Evolutionary conservation across 2,329 filamentous ascomycete species (phyloP).

Genomic region (Monilinia laxa): DNA sequence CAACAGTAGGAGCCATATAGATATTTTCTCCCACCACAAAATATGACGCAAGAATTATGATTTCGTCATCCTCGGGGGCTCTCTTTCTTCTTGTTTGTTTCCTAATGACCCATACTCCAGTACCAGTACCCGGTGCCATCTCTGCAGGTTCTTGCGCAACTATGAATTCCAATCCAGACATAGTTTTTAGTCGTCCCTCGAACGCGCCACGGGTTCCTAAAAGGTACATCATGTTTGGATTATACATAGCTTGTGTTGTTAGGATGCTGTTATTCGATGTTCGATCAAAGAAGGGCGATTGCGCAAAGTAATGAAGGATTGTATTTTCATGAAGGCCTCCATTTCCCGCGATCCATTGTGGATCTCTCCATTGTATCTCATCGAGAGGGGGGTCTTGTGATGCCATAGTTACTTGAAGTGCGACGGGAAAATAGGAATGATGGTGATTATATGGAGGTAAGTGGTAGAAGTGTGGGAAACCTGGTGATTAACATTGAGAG

Average conservation of each 20-base stretch:
- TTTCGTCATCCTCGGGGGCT: slow-evolving; percentile 58
- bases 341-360: slow-evolving; percentile 49
- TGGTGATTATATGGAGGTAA: neutral
- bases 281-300: slow-evolving; percentile 66
- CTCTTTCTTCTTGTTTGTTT: slow-evolving; percentile 64
- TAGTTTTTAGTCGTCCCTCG: slow-evolving; percentile 60
- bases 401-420: slow-evolving; percentile 42
- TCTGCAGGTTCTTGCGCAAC: slow-evolving; percentile 65
- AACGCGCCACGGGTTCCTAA: slow-evolving; percentile 63
- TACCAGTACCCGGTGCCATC: slow-evolving; percentile 58
- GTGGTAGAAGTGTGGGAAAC: neutral
- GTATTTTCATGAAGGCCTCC: slow-evolving; percentile 62
- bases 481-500: neutral
- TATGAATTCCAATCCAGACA: slow-evolving; percentile 66
- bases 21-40: slow-evolving; percentile 66
- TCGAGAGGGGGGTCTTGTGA: slow-evolving; percentile 57
- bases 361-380: slow-evolving; percentile 66
- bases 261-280: slow-evolving; percentile 68
- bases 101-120: slow-evolving; percentile 67
- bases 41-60: slow-evolving; percentile 59
- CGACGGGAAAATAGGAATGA: neutral
- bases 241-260: slow-evolving; percentile 61
- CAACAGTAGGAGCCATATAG: slow-evolving; percentile 63
- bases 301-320: slow-evolving; percentile 65
- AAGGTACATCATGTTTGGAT: slow-evolving; percentile 56